These are phyloP conservation scores for Mycosphaerella sp. DNA, from an alignment of 2,329 filamentous ascomycete genomes.

Conservation along the genomic window DNA sequence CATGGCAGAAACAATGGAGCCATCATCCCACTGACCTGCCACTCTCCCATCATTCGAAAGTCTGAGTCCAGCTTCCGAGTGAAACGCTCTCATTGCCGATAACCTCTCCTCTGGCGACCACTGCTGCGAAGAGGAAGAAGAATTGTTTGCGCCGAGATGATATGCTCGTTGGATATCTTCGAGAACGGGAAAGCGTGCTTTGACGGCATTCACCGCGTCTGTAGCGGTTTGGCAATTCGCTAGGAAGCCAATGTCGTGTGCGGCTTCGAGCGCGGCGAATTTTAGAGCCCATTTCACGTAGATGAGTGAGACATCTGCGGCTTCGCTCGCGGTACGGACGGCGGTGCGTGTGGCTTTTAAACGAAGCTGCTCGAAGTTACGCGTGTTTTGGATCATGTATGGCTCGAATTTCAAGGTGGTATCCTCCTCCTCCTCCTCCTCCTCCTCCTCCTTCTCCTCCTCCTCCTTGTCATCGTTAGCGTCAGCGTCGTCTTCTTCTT, in stretches of 20 bases:
- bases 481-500: too few species aligned
- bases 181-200: slow-evolving; percentile 12
- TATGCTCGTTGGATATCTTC: slow-evolving; percentile 17
- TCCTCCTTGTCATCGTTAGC: too few species aligned
- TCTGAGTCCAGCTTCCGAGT: not conserved
- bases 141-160: not conserved
- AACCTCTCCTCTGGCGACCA: too few species aligned
- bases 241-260: slow-evolving; percentile 15
- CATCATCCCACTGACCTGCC: slow-evolving; percentile 6
- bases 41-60: slow-evolving; percentile 1
- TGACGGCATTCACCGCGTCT: slow-evolving; percentile 7
- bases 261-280: slow-evolving; percentile 6
- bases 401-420: not conserved
- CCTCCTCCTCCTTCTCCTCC: not conserved
- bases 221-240: slow-evolving; percentile 9
- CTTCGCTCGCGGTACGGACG: slow-evolving; percentile 5
- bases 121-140: too few species aligned
- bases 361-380: not conserved
- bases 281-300: slow-evolving; percentile 8
- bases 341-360: slow-evolving; percentile 3
- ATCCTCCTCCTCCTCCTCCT: not conserved
- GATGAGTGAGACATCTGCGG: slow-evolving; percentile 11
- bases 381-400: not conserved
- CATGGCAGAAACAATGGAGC: slow-evolving; percentile 1
- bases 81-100: not conserved